Percentiles rank a stretch among this genome's conserved stretches.
These are phyloP conservation scores for Nakazawaea anatomiae DNA, from an alignment of 805 yeast species.

Conservation along the genomic window DNA sequence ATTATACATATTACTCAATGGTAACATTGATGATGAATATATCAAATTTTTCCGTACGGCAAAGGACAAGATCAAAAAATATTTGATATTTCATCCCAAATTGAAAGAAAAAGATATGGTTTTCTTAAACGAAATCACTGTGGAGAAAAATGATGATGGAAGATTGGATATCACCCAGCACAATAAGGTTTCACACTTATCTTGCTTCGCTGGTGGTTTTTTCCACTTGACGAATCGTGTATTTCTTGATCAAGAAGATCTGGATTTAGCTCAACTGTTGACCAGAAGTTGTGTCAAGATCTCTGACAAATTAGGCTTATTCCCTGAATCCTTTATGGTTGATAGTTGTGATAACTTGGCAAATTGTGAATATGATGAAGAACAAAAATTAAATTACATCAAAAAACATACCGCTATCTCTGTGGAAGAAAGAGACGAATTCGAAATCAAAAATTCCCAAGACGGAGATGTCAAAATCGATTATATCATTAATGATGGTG, in stretches of 20 bases:
- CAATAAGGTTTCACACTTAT: slow-evolving; percentile 35
- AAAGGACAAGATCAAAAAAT: slow-evolving; percentile 29
- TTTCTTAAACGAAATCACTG: slow-evolving; percentile 16
- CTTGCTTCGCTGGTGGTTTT: slow-evolving; percentile 53
- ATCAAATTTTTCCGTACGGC: slow-evolving; percentile 25
- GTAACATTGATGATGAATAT: slow-evolving; percentile 29
- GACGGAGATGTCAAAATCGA: neutral
- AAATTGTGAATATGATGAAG: slow-evolving; percentile 18
- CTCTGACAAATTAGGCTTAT: slow-evolving; percentile 31
- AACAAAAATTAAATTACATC: slow-evolving; percentile 10
- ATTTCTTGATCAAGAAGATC: slow-evolving; percentile 28
- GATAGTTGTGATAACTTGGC: slow-evolving; percentile 17
- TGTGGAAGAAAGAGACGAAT: neutral
- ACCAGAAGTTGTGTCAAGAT: slow-evolving; percentile 45
- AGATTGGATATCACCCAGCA: slow-evolving; percentile 10
- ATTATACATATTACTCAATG: slow-evolving; percentile 36
- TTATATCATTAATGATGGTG: neutral
- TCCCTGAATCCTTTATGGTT: slow-evolving; percentile 36
- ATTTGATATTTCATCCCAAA: slow-evolving; percentile 39
- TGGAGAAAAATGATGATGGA: slow-evolving; percentile 15
- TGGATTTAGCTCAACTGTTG: slow-evolving; percentile 34
- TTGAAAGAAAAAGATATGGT: slow-evolving; percentile 28
- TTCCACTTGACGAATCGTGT: slow-evolving; percentile 40
- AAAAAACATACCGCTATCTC: neutral
- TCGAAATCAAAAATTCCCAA: too few species aligned